phyloP scores from a whole-genome alignment of 441 rosid species.

The Lepidium campestre region DNA sequence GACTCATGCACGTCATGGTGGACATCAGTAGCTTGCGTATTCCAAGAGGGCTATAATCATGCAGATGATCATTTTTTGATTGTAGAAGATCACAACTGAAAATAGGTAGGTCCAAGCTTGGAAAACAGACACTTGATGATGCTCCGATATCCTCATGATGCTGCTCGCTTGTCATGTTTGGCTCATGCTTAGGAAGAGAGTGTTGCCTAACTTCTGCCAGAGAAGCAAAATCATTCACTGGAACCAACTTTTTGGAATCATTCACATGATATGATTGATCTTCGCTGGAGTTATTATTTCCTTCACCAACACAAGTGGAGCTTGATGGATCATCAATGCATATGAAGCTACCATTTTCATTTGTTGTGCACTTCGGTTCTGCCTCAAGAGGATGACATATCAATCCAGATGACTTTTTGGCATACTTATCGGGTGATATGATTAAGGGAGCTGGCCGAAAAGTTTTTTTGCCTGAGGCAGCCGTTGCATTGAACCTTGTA shows the following conservation, averaged over 20 bases:
- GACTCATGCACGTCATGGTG: slow-evolving; percentile 81
- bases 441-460: slow-evolving; percentile 38
- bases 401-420: slow-evolving; percentile 41
- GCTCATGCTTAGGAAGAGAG: slow-evolving; percentile 35
- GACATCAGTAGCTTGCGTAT: slow-evolving; percentile 95
- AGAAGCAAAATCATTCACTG: slow-evolving; percentile 53
- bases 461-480: slow-evolving; percentile 43
- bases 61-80: slow-evolving; percentile 67
- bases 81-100: slow-evolving; percentile 88
- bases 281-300: slow-evolving; percentile 23
- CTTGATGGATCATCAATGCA: slow-evolving; percentile 39
- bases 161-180: slow-evolving; percentile 32
- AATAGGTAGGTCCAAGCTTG: slow-evolving; percentile 86
- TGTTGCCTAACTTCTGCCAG: slow-evolving; percentile 32
- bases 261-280: slow-evolving; percentile 45
- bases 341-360: slow-evolving; percentile 44
- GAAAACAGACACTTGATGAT: slow-evolving; percentile 79
- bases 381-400: slow-evolving; percentile 38
- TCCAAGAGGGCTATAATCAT: slow-evolving; percentile 96
- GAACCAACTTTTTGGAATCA: slow-evolving; percentile 58
- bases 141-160: slow-evolving; percentile 50
- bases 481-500: slow-evolving; percentile 34
- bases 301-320: slow-evolving; percentile 46
- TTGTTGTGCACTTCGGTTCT: slow-evolving; percentile 43
- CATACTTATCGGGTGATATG: slow-evolving; percentile 38